Evolutionary conservation across 371 early-diverging fungal species (phyloP), one percentile per base, ranked within the genome.

Genomic region (Nematocida sp.): DNA sequence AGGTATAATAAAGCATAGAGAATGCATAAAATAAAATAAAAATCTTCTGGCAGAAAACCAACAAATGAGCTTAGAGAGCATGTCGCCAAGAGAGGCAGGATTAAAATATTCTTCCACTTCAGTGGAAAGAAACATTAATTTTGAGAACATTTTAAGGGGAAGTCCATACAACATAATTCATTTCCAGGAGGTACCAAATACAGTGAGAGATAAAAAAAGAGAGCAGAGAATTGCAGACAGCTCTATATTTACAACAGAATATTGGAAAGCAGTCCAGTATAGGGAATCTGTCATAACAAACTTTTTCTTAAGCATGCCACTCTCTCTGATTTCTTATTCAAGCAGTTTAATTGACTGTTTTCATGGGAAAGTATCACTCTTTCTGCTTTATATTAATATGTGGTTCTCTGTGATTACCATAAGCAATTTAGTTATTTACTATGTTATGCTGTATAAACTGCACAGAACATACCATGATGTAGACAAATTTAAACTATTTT

Each of bases 201-300:
- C 11, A 18, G 1, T 18, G 23, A 33, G 23, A 60, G 23, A 60
- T 18, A 9, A 60, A 60, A 18, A 50, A 50, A 50, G 9, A 13
- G 18, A 50, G 52, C 9, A 9, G 7, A 52, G 45, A 25, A 7
- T 15, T 66, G 66, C 18, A 46, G 56, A 69, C 15, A 78, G 13
- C 27, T 47, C 42, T 11, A 66, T 46, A 27, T 50, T 78, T 20
- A 78, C 80, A 39, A 20, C 71, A 3, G 70, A 78, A 56, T 78
- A 67, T 46, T 78, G 80, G 80, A 75, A 56, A 23, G 64, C 67
- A 18, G 5, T 54, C 7, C 39, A 44, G 44, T 33, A 45, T 46
- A 70, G 45, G 44, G 71, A 70, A 18, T 45, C 55, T 18, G 4
- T 42, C 13, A 20, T 44, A 2, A 61, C 3, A 0, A 46, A 78